Conservation (phyloP, 306 rosid genomes). For the Trifolium pratense region DNA sequence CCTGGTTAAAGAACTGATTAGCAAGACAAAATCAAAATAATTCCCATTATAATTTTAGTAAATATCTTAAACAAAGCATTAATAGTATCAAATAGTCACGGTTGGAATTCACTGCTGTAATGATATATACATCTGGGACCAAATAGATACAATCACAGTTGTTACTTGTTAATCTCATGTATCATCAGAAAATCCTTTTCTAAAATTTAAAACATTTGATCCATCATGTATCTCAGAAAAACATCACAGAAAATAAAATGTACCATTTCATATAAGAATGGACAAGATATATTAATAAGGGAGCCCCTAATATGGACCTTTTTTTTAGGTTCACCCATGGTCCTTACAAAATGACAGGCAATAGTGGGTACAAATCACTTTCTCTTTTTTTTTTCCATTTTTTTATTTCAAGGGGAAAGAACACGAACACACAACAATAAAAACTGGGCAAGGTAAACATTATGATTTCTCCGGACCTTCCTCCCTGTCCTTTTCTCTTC, state of each 20-base stretch:
- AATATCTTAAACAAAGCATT: conserved; percentile 32
- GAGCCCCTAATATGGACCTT: too few species aligned
- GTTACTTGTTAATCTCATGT: neutral
- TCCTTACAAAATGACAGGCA: too few species aligned
- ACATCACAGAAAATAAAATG: neutral
- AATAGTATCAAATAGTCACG: conserved; percentile 28
- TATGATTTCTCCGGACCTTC: too few species aligned
- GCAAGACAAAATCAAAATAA: conserved; percentile 44
- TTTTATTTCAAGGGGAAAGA: too few species aligned
- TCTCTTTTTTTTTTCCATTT: too few species aligned
- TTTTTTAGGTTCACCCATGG: too few species aligned
- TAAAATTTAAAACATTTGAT: neutral
- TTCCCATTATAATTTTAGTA: conserved; percentile 29
- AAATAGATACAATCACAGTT: conserved; percentile 6
- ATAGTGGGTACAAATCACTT: too few species aligned
- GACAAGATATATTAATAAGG: neutral
- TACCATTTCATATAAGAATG: conserved; percentile 3
- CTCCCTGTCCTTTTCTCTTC: too few species aligned
- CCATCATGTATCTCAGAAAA: conserved; percentile 14
- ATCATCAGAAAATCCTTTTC: conserved; percentile 12
- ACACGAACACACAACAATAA: too few species aligned
- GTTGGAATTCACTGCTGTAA: conserved; percentile 3
- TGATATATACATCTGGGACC: neutral
- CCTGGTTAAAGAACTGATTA: conserved; percentile 56
- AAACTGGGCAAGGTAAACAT: too few species aligned